phyloP scores from a whole-genome alignment of 2,329 filamentous ascomycete species.

The Aspergillus luchuensis region DNA sequence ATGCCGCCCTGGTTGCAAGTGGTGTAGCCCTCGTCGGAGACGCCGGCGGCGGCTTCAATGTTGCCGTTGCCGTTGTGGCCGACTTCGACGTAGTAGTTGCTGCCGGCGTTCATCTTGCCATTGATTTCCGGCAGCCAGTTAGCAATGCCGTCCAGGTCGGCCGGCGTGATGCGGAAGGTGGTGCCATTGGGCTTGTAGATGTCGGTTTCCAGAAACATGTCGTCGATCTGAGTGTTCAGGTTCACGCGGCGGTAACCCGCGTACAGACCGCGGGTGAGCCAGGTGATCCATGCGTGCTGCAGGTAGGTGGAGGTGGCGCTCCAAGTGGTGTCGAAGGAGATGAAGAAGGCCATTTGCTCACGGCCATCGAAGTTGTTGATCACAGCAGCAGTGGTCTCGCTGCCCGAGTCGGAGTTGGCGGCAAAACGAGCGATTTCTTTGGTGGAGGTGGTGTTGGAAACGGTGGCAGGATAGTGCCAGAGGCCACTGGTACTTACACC shows the following conservation, averaged over 20 bases:
- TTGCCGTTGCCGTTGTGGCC: conserved; percentile 61
- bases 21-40: conserved; percentile 22
- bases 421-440: conserved; percentile 58
- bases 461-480: conserved; percentile 61
- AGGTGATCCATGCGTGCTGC: conserved; percentile 65
- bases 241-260: conserved; percentile 59
- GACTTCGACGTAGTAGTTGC: conserved; percentile 56
- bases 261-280: conserved; percentile 61
- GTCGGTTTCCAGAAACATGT: conserved; percentile 60
- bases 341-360: conserved; percentile 66
- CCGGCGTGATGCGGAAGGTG: conserved; percentile 53
- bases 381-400: conserved; percentile 56
- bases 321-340: conserved; percentile 56
- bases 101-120: conserved; percentile 54
- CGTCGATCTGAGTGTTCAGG: conserved; percentile 62
- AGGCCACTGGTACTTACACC: conserved; percentile 55
- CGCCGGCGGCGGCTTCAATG: conserved; percentile 40
- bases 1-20: conserved; percentile 44
- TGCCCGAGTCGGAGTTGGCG: conserved; percentile 44
- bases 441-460: conserved; percentile 57
- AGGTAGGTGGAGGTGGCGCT: conserved; percentile 58
- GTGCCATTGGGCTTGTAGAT: conserved; percentile 53
- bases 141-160: conserved; percentile 52
- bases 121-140: conserved; percentile 46
- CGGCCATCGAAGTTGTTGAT: conserved; percentile 61